These are phyloP conservation scores for Balansia obtecta DNA, from an alignment of 2,329 filamentous ascomycete species.

Conservation along the genomic window DNA sequence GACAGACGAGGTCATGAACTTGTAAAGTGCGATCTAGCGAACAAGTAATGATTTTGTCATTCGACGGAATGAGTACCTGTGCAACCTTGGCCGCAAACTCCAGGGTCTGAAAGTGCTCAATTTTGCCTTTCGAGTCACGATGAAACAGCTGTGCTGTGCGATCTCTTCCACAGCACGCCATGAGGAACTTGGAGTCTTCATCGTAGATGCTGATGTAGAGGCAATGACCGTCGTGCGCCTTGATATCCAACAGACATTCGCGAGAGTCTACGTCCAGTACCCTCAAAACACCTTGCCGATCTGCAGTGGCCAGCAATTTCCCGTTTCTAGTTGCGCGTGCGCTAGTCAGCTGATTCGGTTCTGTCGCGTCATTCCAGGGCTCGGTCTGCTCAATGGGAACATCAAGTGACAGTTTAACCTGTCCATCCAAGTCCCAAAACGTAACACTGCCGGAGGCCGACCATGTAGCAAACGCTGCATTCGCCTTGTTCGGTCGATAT, in stretches of 20 bases:
- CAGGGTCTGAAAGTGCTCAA: slow-evolving; percentile 80
- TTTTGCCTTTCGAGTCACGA: slow-evolving; percentile 38
- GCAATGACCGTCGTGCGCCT: slow-evolving; percentile 78
- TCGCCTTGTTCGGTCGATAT: slow-evolving; percentile 41
- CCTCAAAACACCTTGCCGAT: slow-evolving; percentile 72
- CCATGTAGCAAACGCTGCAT: slow-evolving; percentile 79
- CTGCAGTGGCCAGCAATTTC: slow-evolving; percentile 64
- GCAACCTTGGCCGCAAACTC: slow-evolving; percentile 84
- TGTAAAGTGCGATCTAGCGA: slow-evolving; percentile 82
- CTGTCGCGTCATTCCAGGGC: slow-evolving; percentile 36
- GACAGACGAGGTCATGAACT: slow-evolving; percentile 63
- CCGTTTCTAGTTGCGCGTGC: slow-evolving; percentile 48
- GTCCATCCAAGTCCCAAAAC: slow-evolving; percentile 70
- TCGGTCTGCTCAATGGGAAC: slow-evolving; percentile 56
- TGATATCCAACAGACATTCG: slow-evolving; percentile 54
- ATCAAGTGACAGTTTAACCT: slow-evolving; percentile 48
- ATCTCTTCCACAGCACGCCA: slow-evolving; percentile 79
- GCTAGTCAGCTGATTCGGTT: slow-evolving; percentile 46
- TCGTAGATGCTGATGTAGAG: slow-evolving; percentile 68
- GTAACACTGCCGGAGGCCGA: slow-evolving; percentile 67
- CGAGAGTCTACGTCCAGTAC: slow-evolving; percentile 53
- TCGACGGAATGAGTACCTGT: slow-evolving; percentile 59
- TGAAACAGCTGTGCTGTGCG: slow-evolving; percentile 88
- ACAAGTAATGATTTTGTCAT: slow-evolving; percentile 68
- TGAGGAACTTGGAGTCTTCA: slow-evolving; percentile 45